Conservation (phyloP, 192 early-diverging fungal genomes). For the Pilobolus umbonatus region DNA sequence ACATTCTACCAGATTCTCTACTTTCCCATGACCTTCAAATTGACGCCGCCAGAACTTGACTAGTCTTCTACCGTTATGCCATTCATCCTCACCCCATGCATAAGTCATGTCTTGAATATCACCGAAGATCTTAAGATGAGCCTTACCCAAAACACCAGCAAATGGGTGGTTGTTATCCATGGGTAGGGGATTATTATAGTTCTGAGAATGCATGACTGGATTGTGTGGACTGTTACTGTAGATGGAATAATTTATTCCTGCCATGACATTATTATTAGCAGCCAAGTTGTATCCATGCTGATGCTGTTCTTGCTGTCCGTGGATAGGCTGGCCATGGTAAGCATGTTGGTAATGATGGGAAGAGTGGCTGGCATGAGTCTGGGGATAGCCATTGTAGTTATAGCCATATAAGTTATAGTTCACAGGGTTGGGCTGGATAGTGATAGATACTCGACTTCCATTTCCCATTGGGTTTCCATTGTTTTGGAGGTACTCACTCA, state of each 20-base stretch:
- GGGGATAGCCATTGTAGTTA: neutral
- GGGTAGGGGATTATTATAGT: constrained; percentile 4
- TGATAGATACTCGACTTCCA: too few species aligned
- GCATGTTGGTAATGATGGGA: too few species aligned
- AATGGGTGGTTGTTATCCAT: constrained; percentile 43
- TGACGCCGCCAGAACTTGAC: constrained; percentile 74
- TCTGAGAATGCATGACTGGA: constrained; percentile 12
- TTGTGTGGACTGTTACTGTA: neutral
- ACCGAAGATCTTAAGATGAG: constrained; percentile 62
- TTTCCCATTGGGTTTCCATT: too few species aligned
- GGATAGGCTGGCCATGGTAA: too few species aligned
- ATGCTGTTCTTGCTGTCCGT: neutral
- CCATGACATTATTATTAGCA: neutral
- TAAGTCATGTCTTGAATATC: constrained; percentile 65
- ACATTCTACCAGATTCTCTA: constrained; percentile 11
- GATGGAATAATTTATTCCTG: neutral
- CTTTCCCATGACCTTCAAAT: constrained; percentile 49
- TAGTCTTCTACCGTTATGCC: constrained; percentile 56
- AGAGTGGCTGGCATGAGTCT: neutral
- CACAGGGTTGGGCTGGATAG: too few species aligned
- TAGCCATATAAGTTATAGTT: constrained; percentile 1
- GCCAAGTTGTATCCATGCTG: neutral
- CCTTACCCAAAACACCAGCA: constrained; percentile 65
- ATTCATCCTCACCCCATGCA: constrained; percentile 65
- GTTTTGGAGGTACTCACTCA: too few species aligned